A percentile compares a stretch with the other conserved stretches of the same genome.
These are phyloP conservation scores for Dictyostelium brefeldianum DNA, from an alignment of 78 protist genomes.

Conservation along the genomic window DNA sequence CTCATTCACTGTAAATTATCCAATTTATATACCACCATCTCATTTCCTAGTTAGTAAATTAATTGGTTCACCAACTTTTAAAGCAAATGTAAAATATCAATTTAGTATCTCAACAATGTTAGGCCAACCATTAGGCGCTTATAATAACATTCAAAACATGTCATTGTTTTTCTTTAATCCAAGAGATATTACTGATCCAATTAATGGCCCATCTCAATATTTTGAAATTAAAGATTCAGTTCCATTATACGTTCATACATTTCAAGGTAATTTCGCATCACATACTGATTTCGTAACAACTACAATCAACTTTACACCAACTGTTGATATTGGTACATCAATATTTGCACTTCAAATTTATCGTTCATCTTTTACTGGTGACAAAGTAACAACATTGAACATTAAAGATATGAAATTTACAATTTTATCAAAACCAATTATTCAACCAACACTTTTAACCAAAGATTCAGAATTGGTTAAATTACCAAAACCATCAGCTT, in stretches of 20 bases:
- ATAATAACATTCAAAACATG: conserved; percentile 22
- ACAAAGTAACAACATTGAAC: background rate
- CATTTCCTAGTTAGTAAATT: conserved; percentile 13
- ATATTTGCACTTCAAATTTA: conserved; percentile 3
- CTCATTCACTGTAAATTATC: conserved; percentile 3
- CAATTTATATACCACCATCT: conserved; percentile 2
- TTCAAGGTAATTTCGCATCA: conserved; percentile 34
- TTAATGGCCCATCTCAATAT: background rate
- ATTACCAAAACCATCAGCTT: conserved; percentile 9
- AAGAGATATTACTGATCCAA: conserved; percentile 44
- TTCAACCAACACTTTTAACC: background rate
- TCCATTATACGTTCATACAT: conserved; percentile 6
- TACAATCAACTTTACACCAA: background rate
- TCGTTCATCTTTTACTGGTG: background rate
- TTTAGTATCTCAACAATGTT: conserved; percentile 25
- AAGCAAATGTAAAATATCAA: conserved; percentile 25
- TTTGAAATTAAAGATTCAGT: background rate
- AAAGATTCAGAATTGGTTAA: conserved; percentile 26
- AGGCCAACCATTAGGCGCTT: conserved; percentile 15
- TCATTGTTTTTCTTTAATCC: conserved; percentile 12
- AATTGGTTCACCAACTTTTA: conserved; percentile 20
- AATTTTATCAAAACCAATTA: background rate
- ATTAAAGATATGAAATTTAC: conserved; percentile 49
- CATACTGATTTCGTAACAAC: background rate
- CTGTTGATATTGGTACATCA: conserved; percentile 34